Evolutionary conservation across 495 filamentous ascomycete genomes (phyloP), one percentile per base, ranked within the genome.

Genomic region (Cercophora sp.): DNA sequence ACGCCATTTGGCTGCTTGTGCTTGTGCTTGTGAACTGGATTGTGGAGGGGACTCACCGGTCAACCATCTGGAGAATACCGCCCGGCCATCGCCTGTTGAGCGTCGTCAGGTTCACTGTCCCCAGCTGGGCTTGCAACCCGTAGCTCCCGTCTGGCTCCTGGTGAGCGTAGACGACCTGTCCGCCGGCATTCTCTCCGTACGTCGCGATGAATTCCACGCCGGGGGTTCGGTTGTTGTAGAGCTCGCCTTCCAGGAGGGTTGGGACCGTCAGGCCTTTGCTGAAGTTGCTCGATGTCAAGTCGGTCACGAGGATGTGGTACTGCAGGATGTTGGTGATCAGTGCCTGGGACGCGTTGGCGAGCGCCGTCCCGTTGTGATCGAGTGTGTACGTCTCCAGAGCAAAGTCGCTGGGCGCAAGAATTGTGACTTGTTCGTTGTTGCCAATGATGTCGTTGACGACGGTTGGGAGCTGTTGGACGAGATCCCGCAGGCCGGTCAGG

Each of bases 221-320:
- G 1, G 52, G 48, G 1, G 56, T 45, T 2, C 60, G 52, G 39
- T 63, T 63, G 47, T 63, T 57, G 54, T 60, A 59, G n/a, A 29
- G 20, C 31, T 44, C 23, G 25, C 50, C 60, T 2, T 10, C 46
- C 25, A 63, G 43, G 23, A 53, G 11, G 5, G 60, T 57, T 18
- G 60, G 57, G 5, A 55, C 51, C 6, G 48, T 55, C 20, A 63
- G 10, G n/a, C 57, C 56, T 26, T 35, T 32, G 18, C 18, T 39
- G 34, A 63, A 60, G 35, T 54, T 44, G 9, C 32, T 9, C 3
- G 18, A 27, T 11, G 36, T 39, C 24, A 58, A 22, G 4, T 20
- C 24, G 2, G 50, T 50, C 9, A 45, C 55, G 31, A 58, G 34
- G 37, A 58, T 44, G 32, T 58, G 55, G 50, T 58, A 58, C 1